Evolutionary conservation across 768 basidiomycete genomes (phyloP), one percentile per base, ranked within the genome.

Genomic region (Leccinum incarnatum): DNA sequence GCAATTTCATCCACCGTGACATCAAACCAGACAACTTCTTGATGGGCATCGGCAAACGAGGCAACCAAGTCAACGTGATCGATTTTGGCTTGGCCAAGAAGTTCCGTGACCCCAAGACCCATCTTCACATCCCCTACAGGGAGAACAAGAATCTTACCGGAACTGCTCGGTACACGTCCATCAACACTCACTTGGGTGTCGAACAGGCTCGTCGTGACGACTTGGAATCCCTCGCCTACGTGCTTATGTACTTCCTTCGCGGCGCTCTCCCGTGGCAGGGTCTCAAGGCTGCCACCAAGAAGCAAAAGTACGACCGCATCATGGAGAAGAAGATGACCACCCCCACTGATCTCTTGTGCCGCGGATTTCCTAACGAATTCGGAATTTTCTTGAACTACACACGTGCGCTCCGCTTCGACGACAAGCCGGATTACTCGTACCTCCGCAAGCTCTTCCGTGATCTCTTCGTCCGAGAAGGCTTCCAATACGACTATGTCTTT

Each of bases 241-340:
- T 98, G 23, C 85, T 99, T 66, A 98, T 99, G 96, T 99, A 99
- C 81, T 99, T 99, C 86, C 89, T 99, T 64, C 94, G 96, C 63
- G 97, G 96, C 51, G 89, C 93, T 57, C 85, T 99, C 47, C 96
- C 96, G 32, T 99, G 96, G 96, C 97, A 99, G 76, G 97, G 97
- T 59, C 86, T 99, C 73, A 99, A 99, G 81, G 97, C 97, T 60
- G 96, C 96, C 42, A 99, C 97, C 59, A 99, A 99, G 93, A 99
- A 99, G 86, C 97, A 99, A 83, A 99, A 99, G 81, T 98, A 98
- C 76, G 97, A 98, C 77, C 89, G 97, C 60, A 99, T 99, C 80
- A 99, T 99, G 97, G 97, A 99, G 79, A 99, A 99, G 86, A 99
- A 99, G 86, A 98, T 99, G 95, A 98, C 97, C 37, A 97, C 95